These are phyloP conservation scores for Epichloe brachyelytri DNA, from an alignment of 2,329 filamentous ascomycete species.

Conservation along the genomic window DNA sequence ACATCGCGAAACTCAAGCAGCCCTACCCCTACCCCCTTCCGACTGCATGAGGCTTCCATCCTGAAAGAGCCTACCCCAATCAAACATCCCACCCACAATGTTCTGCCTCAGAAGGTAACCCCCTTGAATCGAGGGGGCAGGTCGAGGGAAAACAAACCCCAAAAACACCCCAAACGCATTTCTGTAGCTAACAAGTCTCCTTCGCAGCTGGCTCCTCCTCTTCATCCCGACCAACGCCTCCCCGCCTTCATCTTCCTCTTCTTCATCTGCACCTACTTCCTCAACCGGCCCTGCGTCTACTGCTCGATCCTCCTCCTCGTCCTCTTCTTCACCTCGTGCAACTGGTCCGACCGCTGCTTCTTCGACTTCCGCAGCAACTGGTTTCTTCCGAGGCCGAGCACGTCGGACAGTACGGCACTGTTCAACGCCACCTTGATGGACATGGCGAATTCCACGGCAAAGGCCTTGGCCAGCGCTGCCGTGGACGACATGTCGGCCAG, in stretches of 20 bases:
- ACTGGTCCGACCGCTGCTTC: slow-evolving; percentile 83
- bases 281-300: slow-evolving; percentile 95
- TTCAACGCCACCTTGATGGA: slow-evolving; percentile 39
- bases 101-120: slow-evolving; percentile 49
- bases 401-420: slow-evolving; percentile 10
- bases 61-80: background rate
- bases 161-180: background rate
- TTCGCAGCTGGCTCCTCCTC: slow-evolving; percentile 67
- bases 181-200: background rate
- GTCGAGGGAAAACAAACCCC: background rate
- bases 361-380: slow-evolving; percentile 88
- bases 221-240: slow-evolving; percentile 81
- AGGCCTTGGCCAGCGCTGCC: slow-evolving; percentile 52
- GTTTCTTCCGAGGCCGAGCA: slow-evolving; percentile 64
- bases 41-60: no score
- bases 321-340: slow-evolving; percentile 81
- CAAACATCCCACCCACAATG: slow-evolving; percentile 25
- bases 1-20: no score
- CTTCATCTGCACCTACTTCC: slow-evolving; percentile 86
- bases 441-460: slow-evolving; percentile 56
- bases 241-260: slow-evolving; percentile 74
- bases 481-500: slow-evolving; percentile 46
- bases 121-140: no score
- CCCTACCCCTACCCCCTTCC: no score
- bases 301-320: slow-evolving; percentile 92